Evolutionary conservation across 169 alveolate genomes (phyloP).

Genomic region (Eimeria tenella): DNA sequence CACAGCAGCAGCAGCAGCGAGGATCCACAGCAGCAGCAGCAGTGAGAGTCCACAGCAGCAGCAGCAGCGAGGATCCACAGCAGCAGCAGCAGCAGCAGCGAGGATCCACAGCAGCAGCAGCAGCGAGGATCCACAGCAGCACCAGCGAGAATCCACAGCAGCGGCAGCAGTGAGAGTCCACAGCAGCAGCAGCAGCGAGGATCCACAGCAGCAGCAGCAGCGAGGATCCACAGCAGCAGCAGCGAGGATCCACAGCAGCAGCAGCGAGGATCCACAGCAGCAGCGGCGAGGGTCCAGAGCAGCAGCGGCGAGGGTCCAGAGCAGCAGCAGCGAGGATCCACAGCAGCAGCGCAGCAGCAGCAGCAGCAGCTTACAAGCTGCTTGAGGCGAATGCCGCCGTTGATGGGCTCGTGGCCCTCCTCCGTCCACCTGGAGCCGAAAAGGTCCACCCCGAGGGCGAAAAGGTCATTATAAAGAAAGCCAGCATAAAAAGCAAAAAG

Average conservation of each 20-base stretch:
- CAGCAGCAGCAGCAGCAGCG: too few species aligned
- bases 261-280: not conserved
- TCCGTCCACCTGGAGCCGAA: constrained; percentile 89
- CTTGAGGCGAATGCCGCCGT: constrained; percentile 1
- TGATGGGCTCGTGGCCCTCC: not conserved
- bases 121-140: too few species aligned
- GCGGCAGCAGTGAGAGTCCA: too few species aligned
- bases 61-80: not conserved
- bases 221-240: not conserved
- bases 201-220: not conserved
- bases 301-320: too few species aligned
- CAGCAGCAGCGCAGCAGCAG: not conserved
- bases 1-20: not conserved
- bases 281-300: too few species aligned
- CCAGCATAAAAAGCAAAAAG: constrained; percentile 95
- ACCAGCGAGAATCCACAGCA: too few species aligned
- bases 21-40: not conserved
- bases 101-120: too few species aligned
- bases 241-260: too few species aligned
- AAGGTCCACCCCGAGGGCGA: constrained; percentile 95
- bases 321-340: not conserved
- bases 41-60: not conserved
- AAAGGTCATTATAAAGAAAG: constrained; percentile 97
- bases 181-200: not conserved
- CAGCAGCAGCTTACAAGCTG: constrained; percentile 17